These are phyloP conservation scores for Xerocomus nothofagi DNA, from an alignment of 1,284 basidiomycete species.

Conservation along the genomic window DNA sequence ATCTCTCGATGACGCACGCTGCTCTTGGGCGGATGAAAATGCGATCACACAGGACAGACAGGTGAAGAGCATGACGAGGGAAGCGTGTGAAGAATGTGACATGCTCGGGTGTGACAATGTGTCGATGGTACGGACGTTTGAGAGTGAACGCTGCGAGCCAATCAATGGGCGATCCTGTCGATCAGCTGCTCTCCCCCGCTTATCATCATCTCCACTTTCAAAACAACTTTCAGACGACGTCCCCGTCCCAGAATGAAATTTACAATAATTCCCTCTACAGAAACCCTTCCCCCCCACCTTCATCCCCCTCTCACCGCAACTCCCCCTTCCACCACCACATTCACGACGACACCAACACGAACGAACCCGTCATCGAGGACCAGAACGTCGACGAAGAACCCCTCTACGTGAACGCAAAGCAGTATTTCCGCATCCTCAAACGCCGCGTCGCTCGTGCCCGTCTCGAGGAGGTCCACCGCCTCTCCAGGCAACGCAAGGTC, in stretches of 20 bases:
- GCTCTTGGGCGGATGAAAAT: conserved; percentile 82
- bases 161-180: conserved; percentile 61
- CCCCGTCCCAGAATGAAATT: conserved; percentile 25
- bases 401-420: conserved; percentile 96
- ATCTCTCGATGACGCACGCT: conserved; percentile 69
- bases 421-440: conserved; percentile 96
- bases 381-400: conserved; percentile 82
- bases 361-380: conserved; percentile 27
- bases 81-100: conserved; percentile 11
- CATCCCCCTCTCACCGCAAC: conserved; percentile 27
- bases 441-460: conserved; percentile 84
- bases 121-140: conserved; percentile 20
- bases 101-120: conserved; percentile 8
- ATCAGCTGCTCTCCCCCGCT: conserved; percentile 62
- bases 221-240: conserved; percentile 25
- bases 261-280: conserved; percentile 28
- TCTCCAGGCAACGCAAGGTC: conserved; percentile 91
- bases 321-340: conserved; percentile 37
- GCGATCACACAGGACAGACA: conserved; percentile 94
- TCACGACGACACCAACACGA: conserved; percentile 21
- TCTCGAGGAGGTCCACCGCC: conserved; percentile 87
- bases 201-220: conserved; percentile 55
- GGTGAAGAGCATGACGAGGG: conserved; percentile 57
- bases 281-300: conserved; percentile 29
- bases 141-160: conserved; percentile 40